phyloP scores from a whole-genome alignment of 768 basidiomycete genomes.

The Macrolepiota albuminosa region DNA sequence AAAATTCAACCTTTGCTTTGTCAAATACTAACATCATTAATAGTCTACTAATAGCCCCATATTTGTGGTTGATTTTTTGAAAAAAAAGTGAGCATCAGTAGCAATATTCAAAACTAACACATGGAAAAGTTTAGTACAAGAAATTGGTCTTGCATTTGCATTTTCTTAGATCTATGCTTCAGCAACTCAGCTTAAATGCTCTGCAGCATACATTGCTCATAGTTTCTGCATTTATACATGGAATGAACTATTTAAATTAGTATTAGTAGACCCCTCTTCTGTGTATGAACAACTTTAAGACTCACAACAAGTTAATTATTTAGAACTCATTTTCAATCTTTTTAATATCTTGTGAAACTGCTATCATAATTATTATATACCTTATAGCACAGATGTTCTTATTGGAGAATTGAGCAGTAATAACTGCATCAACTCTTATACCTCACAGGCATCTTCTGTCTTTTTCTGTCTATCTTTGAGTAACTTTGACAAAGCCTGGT shows the following conservation, averaged over 20 bases:
- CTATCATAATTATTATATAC: neutral
- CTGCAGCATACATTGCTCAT: neutral
- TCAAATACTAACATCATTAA: neutral
- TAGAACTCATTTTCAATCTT: neutral
- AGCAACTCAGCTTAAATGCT: neutral
- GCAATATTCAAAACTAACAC: neutral
- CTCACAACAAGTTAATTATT: neutral
- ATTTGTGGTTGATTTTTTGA: neutral
- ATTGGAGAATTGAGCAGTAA: neutral
- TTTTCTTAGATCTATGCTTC: neutral
- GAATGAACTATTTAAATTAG: neutral
- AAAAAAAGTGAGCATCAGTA: neutral
- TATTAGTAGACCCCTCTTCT: neutral
- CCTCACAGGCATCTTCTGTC: neutral
- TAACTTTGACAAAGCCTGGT: neutral
- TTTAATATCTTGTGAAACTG: neutral
- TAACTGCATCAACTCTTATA: neutral
- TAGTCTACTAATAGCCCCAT: neutral
- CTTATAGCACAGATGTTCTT: neutral
- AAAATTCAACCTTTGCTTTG: neutral
- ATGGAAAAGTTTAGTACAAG: neutral
- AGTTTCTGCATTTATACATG: neutral
- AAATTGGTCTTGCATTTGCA: neutral
- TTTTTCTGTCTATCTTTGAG: neutral
- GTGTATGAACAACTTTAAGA: neutral